Base-by-base conservation (phyloP, 2,329 filamentous ascomycete species). In the Microcera coccophila region DNA sequence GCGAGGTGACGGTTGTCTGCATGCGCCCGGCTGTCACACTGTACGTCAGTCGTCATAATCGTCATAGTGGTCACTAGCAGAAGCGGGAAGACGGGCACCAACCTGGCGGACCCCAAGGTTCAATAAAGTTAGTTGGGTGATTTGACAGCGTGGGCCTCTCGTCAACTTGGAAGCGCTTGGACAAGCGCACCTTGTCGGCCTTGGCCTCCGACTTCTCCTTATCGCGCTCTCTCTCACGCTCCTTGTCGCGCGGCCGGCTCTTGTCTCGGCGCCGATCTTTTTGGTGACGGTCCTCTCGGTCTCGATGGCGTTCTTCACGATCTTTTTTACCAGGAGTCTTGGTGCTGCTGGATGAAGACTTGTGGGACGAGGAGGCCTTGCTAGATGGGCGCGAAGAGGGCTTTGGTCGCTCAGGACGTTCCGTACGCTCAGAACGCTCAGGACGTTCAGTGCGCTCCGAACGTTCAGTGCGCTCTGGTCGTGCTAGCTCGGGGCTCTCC, bases 121-220 rank as follows among this genome's bases (percentile, higher is more conserved):
- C 63, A 19, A 64, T 59, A 55, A 61, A 66, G 60, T 62, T 66
- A 43, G 58, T 49, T 33, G 60, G 60, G 35, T 59, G 62, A 48
- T 52, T 52, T 36, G 32, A 35, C 41, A 49, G 50, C 36, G 55
- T 44, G 16, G 62, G 63, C 34, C 56, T 57, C 40, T 66, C 61
- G 22, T 66, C 66, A n/a, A n/a, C n/a, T n/a, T n/a, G n/a, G 47
- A 69, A 68, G 20, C 66, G 64, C 41, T 57, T 58, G 21, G 62
- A 62, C 39, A 69, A 59, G 14, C 66, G 65, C 36, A 65, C 63
- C 50, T 64, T 65, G 39, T 64, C 61, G 21, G 55, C 59, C 42
- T 59, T 57, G 43, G 57, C 51, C 36, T 62, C 61, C 41, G 54
- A 52, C 41, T 58, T 57, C 37, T 57, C 54, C 44, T 58, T 61